These are phyloP conservation scores for Aspergillus brunneoviolaceus DNA, from an alignment of 2,329 filamentous ascomycete species.

Conservation along the genomic window DNA sequence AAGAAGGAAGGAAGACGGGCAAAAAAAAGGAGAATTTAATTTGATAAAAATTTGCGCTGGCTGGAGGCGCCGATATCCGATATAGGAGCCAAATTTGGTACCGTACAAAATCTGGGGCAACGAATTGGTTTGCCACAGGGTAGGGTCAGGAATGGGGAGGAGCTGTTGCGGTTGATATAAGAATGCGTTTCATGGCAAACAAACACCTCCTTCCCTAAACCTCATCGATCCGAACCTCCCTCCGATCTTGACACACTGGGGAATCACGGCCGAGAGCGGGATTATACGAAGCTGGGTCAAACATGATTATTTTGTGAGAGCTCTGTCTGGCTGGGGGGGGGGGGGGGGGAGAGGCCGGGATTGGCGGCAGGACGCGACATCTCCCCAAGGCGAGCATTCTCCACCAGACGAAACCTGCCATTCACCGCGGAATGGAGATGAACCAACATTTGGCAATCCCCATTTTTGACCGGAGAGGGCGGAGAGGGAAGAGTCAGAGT, in stretches of 20 bases:
- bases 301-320: background rate
- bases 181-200: background rate
- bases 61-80: background rate
- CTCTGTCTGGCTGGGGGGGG: background rate
- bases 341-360: background rate
- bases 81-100: background rate
- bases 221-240: background rate
- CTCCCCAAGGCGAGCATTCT: background rate
- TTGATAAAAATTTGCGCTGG: background rate
- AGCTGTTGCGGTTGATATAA: background rate
- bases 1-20: background rate
- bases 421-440: background rate
- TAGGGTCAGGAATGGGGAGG: background rate
- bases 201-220: background rate
- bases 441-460: background rate
- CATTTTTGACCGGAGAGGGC: background rate
- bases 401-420: background rate
- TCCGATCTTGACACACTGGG: background rate
- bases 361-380: background rate
- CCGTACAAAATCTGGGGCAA: background rate
- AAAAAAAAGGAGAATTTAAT: background rate
- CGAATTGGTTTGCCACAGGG: background rate
- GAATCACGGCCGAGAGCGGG: background rate
- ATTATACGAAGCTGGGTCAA: background rate
- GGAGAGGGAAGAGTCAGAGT: background rate